Conservation (phyloP, 257 asterid genomes). For the Nicotiana obtusifolia region DNA sequence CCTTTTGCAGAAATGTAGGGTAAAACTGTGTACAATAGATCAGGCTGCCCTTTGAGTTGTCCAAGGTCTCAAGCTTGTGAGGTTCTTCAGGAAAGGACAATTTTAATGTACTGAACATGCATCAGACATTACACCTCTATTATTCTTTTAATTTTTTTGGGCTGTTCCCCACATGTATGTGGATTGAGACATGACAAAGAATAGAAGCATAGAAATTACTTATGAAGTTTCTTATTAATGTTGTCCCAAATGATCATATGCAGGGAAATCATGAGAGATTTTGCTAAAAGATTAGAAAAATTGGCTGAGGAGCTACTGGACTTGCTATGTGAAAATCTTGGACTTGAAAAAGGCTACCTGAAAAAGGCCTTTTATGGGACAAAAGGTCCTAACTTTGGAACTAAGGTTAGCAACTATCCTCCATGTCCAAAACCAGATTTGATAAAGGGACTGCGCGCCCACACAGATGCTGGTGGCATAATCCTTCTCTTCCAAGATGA, state of each 20-base stretch:
- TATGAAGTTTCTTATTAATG: not conserved
- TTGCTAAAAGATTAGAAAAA: constrained; percentile 42
- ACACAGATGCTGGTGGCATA: constrained; percentile 68
- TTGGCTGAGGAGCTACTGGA: constrained; percentile 50
- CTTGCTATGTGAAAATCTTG: constrained; percentile 48
- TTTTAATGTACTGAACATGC: not conserved
- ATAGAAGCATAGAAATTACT: not conserved
- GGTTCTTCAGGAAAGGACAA: not conserved
- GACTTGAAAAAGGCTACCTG: constrained; percentile 48
- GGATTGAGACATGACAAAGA: not conserved
- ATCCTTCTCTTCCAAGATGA: constrained; percentile 62
- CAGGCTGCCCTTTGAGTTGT: too few species aligned
- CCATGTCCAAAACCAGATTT: constrained; percentile 54
- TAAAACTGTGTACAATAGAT: too few species aligned
- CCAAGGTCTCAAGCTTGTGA: not conserved
- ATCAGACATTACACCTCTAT: not conserved
- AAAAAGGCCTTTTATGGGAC: constrained; percentile 42
- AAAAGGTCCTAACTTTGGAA: constrained; percentile 47
- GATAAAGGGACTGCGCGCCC: constrained; percentile 58
- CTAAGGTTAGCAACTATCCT: constrained; percentile 68
- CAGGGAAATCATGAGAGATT: constrained; percentile 61
- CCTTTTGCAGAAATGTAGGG: too few species aligned
- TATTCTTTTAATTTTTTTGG: not conserved
- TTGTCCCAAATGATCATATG: not conserved
- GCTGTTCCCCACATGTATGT: not conserved